A percentile compares a stretch with the other conserved stretches of the same genome.
Evolutionary conservation across 768 basidiomycete species (phyloP).

Genomic region (Aureoboletus auriporus): DNA sequence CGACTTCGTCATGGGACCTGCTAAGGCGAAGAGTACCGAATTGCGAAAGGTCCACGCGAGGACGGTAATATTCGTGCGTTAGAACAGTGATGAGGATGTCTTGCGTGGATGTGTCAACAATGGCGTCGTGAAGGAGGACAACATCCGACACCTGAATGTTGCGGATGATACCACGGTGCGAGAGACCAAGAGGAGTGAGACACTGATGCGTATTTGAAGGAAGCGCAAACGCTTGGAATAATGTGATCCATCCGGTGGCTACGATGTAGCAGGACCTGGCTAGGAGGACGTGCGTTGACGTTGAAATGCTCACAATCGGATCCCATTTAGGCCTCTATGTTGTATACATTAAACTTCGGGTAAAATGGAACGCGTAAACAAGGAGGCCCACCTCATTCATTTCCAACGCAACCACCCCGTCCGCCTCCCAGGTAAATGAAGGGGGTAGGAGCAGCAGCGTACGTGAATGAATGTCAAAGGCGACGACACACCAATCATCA

Average conservation of each 20-base stretch:
- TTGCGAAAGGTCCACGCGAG: background rate
- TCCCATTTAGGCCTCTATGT: too few species aligned
- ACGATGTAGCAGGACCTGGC: conserved; percentile 2
- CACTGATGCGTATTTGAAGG: background rate
- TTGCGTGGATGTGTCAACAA: background rate
- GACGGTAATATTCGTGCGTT: background rate
- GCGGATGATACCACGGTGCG: conserved; percentile 9
- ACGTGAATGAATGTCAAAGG: conserved; percentile 10
- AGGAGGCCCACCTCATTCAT: background rate
- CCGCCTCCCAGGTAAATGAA: background rate
- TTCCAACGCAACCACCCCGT: background rate
- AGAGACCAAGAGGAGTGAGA: background rate
- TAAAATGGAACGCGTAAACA: background rate
- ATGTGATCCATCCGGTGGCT: background rate
- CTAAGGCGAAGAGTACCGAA: conserved; percentile 10
- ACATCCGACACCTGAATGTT: background rate
- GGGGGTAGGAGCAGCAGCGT: conserved; percentile 1
- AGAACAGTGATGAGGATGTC: conserved; percentile 10
- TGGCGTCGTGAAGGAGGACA: conserved; percentile 11
- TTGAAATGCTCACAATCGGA: conserved; percentile 3
- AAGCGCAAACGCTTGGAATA: conserved; percentile 9
- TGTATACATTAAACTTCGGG: background rate
- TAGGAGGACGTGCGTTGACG: conserved; percentile 19
- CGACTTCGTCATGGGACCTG: background rate
- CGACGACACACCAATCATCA: background rate